Evolutionary conservation across 257 asterid genomes (phyloP), one percentile per base, ranked within the genome.

Genomic region (Nicotiana noctiflora): DNA sequence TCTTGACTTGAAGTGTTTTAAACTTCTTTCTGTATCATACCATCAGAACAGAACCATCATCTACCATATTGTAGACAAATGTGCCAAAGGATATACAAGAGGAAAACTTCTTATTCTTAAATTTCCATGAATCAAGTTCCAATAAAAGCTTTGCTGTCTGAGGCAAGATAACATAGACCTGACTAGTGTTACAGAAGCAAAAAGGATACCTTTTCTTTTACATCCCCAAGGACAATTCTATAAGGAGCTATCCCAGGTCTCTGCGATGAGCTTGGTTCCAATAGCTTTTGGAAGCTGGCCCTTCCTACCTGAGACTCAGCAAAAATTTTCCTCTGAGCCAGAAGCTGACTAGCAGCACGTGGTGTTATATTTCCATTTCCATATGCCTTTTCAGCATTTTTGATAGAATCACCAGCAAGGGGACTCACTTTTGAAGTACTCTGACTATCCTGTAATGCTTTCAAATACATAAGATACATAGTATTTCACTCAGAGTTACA

Each of bases 181-280:
- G 60, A 15, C 31, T 64, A 64, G 49, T 23, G 82, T 44, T 37
- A 15, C 40, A 64, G 40, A 80, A 4, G 18, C 76, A 40, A 81
- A 82, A 64, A 60, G 49, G 23, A 75, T 82, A 93, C 99, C 98
- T 89, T 95, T 80, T 95, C 97, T 86, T 92, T 95, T 63, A 91
- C 89, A 85, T 92, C 89, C 64, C 97, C 99, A 21, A 95, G 90
- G 80, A 95, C 95, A 88, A 93, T 91, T 86, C 99, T 88, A 82
- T 95, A 93, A 85, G 99, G 96, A 87, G 98, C 98, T 59, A 93
- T 85, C 83, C 98, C 99, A 63, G 98, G 99, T 82, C 83, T 75
- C 67, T 90, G 94, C 52, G 96, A 88, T 64, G 90, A 89, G 88
- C 99, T 93, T 81, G 98, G 97, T 84, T 93, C 98, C 63, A 95